Evolutionary conservation across 2,329 filamentous ascomycete genomes (phyloP), one percentile per base, ranked within the genome.

Genomic region (Neospermospora avenae): DNA sequence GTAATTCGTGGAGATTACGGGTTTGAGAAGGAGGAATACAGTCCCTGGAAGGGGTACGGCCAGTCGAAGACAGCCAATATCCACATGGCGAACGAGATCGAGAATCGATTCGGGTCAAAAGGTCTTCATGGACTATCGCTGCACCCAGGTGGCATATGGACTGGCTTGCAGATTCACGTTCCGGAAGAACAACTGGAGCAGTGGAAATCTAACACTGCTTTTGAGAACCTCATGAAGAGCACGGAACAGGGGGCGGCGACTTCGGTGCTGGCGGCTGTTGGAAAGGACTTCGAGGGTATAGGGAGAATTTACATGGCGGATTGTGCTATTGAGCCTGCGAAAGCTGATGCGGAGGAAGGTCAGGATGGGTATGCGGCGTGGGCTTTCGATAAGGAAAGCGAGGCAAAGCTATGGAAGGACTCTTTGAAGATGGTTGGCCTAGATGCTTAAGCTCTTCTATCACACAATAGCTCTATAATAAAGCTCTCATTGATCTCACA

Each of bases 281-380:
- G 61, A 3, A 59, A 57, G 53, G 62, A 59, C 34, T 66, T 55
- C 54, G 66, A 80, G 68, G 76, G 74, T 0, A 77, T 74, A 60
- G 81, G 81, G 0, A 79, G 79, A 1, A 72, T 72, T 60, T 82
- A 81, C 64, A 65, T 82, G 25, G 72, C 72, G 16, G 69, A 81
- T 60, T 77, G 76, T 24, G 65, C 81, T 22, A 72, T 71, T n/a
- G 69, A 81, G 56, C 16, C 5, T 4, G 24, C 31, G n/a, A 37
- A 56, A 34, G 41, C 35, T 5, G 28, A 55, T 7, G 54, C 54
- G 7, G 37, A 28, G 20, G 41, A 65, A 41, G 16, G 34, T 18
- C 25, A 68, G 39, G 67, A 65, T 20, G 67, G 66, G 1, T 68
- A 70, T 46, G 57, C 65, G 8, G 18, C 60, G 7, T 63, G 71